A percentile compares a stretch with the other conserved stretches of the same genome.
These are phyloP conservation scores for Darksidea phi DNA, from an alignment of 495 filamentous ascomycete species.

Conservation along the genomic window DNA sequence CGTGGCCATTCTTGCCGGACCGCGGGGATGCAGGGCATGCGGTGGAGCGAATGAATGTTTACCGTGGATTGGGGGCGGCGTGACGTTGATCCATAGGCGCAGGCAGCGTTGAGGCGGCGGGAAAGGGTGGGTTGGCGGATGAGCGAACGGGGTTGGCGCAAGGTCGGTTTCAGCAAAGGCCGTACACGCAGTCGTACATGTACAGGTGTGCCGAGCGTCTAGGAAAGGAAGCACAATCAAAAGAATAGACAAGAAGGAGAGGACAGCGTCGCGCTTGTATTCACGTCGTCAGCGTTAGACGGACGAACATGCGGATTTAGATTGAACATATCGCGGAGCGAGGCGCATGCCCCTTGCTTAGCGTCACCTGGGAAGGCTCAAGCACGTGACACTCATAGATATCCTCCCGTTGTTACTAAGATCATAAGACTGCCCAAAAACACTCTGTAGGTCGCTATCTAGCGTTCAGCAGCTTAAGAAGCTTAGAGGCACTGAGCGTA, in stretches of 20 bases:
- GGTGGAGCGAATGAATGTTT: neutral
- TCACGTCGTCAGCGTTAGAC: neutral
- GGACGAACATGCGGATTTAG: neutral
- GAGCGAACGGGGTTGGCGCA: neutral
- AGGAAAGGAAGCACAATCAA: no score
- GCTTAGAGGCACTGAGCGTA: no score
- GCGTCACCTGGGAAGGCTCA: no score
- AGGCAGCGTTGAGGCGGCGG: neutral
- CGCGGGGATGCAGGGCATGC: slow-evolving; percentile 11
- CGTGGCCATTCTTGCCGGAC: slow-evolving; percentile 29
- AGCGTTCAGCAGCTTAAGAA: no score
- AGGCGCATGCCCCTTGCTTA: neutral
- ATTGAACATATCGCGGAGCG: neutral
- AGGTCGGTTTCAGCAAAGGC: neutral
- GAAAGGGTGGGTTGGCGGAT: neutral
- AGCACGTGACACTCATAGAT: no score
- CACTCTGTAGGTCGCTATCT: no score
- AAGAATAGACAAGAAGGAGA: neutral
- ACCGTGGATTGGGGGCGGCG: neutral
- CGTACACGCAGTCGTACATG: no score
- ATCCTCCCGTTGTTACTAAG: no score
- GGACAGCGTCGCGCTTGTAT: neutral
- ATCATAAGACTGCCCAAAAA: no score
- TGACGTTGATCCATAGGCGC: neutral
- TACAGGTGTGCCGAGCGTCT: no score